Evolutionary conservation across 208 protist species (phyloP).

Genomic region (Crithidia sp.): DNA sequence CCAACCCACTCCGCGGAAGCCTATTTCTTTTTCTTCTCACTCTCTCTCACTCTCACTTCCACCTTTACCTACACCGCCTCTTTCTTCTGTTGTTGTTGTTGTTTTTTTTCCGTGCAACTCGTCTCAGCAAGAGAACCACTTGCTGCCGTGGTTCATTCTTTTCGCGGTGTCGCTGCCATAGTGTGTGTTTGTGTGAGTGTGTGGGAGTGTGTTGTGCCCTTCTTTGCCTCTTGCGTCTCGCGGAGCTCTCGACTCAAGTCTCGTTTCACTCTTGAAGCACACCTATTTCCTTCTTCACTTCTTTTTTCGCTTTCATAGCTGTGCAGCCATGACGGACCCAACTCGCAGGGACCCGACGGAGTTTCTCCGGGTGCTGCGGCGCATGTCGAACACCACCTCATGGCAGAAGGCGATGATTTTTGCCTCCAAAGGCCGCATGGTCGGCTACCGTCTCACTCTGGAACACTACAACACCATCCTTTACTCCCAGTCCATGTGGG

Average conservation of each 20-base stretch:
- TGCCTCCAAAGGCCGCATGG: constrained; percentile 90
- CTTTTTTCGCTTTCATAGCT: constrained; percentile 1
- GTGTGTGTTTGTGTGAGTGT: constrained; percentile 2
- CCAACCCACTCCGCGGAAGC: no score
- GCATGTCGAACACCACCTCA: constrained; percentile 87
- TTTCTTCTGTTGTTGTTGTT: constrained; percentile 9
- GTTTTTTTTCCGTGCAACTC: constrained; percentile 5
- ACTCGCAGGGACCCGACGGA: constrained; percentile 89
- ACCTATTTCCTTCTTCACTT: neutral
- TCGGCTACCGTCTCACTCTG: constrained; percentile 85
- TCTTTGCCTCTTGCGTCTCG: neutral
- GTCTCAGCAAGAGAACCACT: no score
- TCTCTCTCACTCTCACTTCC: neutral
- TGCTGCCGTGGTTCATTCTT: no score
- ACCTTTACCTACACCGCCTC: neutral
- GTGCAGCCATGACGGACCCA: constrained; percentile 82
- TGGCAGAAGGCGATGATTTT: constrained; percentile 94
- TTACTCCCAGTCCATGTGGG: constrained; percentile 92
- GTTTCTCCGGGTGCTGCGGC: constrained; percentile 89
- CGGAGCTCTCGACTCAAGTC: no score
- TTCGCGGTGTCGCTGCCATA: neutral
- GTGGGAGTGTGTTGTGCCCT: neutral
- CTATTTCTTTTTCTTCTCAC: neutral
- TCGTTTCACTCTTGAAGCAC: no score
- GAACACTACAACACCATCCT: constrained; percentile 93